Evolutionary conservation across 495 filamentous ascomycete species (phyloP).

Genomic region (Umbilicaria muhlenbergii): DNA sequence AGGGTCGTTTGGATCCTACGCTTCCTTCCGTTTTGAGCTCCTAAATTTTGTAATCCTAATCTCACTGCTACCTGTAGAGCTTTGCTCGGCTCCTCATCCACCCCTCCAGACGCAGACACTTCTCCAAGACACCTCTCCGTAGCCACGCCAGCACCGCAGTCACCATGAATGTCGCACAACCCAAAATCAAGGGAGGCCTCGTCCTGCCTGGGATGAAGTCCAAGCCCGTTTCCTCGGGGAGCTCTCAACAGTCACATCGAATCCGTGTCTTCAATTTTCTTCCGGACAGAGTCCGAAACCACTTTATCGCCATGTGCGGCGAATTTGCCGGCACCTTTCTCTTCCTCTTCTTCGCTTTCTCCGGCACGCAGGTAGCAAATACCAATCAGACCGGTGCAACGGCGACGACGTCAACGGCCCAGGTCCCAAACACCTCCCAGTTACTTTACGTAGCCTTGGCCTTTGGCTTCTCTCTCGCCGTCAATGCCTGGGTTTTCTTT

Average conservation of each 20-base stretch:
- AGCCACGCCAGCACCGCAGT: conserved; percentile 9
- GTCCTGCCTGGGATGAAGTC: conserved; percentile 6
- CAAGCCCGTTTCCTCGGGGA: conserved; percentile 2
- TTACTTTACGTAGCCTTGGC: conserved; percentile 37
- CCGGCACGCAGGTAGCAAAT: conserved; percentile 59
- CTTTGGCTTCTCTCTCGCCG: conserved; percentile 48
- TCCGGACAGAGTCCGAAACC: conserved; percentile 20
- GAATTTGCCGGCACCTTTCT: conserved; percentile 74
- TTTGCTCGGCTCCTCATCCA: too few relatives aligned
- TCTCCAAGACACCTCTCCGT: conserved; percentile 7
- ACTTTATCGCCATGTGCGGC: conserved; percentile 45
- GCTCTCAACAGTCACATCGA: neutral
- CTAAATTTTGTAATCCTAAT: too few relatives aligned
- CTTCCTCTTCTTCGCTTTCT: conserved; percentile 71
- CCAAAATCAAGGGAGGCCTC: conserved; percentile 3
- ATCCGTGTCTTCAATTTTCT: conserved; percentile 2
- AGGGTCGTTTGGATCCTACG: too few relatives aligned
- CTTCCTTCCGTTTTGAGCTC: too few relatives aligned
- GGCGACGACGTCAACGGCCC: neutral
- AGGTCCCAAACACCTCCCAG: conserved; percentile 5
- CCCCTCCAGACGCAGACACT: neutral
- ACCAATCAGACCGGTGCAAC: conserved; percentile 9
- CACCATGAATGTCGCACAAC: conserved; percentile 11
- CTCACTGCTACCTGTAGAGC: too few relatives aligned
- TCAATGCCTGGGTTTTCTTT: conserved; percentile 54